Evolutionary conservation across 768 basidiomycete species (phyloP), one percentile per base, ranked within the genome.

Genomic region (Lactifluus rugatus): DNA sequence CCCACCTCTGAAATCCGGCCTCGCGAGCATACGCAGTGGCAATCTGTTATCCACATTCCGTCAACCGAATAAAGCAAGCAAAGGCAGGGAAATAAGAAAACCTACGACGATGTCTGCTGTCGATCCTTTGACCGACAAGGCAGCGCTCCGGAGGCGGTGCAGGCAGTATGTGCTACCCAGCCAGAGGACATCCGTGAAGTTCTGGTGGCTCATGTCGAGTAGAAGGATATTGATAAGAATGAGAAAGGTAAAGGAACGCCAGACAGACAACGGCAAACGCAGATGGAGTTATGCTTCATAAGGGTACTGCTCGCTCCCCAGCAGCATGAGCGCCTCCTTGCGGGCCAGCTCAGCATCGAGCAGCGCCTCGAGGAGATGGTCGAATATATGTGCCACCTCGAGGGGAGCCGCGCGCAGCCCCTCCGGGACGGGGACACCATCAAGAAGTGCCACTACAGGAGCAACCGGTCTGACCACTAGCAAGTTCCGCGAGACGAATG

Each of bases 81-180:
- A n/a, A n/a, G 9, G 28, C 3, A 11, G 16, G 16, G 23, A 1
- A 5, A 36, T 0, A 21, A 2, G 19, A 14, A 37, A 51, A 19
- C 84, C 58, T 62, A 90, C 89, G 51, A 94, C 71, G 14, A 94
- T 87, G 62, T 90, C 87, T 2, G 88, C 76, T 1, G 90, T 93
- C 2, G 93, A 69, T 0, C 92, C 92, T 68, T 90, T 91, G 56
- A 94, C 78, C 0, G 90, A 83, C n/a, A 90, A 91, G 1, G 85
- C 85, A 0, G 76, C 76, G 2, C 85, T 84, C 36, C 89, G 79
- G 65, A 95, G 85, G 8, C 92, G 83, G 67, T 94, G 89, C 81
- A 90, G 84, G 16, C 93, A 80, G 64, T 93, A 93, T 0, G 71
- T 63, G 36, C 76, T 72, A 32, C 74, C 77, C 9, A 84, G 69